Evolutionary conservation across 768 basidiomycete species (phyloP).

Genomic region (Fistulinella prunicolor): DNA sequence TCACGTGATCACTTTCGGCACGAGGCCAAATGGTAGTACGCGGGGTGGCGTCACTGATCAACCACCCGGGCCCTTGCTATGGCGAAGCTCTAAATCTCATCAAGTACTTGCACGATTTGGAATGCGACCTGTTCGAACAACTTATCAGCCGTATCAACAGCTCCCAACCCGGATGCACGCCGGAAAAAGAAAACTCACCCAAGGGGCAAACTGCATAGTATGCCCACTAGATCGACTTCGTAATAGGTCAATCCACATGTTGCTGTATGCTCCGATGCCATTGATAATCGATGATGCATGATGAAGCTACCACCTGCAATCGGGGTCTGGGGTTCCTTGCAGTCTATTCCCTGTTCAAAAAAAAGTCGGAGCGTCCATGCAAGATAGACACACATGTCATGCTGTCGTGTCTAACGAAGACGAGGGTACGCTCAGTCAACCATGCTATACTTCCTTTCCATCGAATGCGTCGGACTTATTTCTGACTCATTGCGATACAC

Average conservation of each 20-base stretch:
- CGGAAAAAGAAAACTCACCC: constrained; percentile 36
- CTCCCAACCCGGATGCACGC: neutral
- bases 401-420: constrained; percentile 14
- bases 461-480: constrained; percentile 41
- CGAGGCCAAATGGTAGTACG: too few relatives aligned
- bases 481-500: constrained; percentile 62
- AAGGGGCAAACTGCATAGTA: constrained; percentile 68
- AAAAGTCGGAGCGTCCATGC: neutral
- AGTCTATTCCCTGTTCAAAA: constrained; percentile 49
- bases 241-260: constrained; percentile 56
- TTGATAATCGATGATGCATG: too few relatives aligned
- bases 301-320: constrained; percentile 64
- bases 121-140: constrained; percentile 52
- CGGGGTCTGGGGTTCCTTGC: constrained; percentile 74
- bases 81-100: constrained; percentile 59
- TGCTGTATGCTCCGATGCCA: constrained; percentile 68
- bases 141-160: neutral
- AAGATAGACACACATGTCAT: constrained; percentile 37
- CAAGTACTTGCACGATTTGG: constrained; percentile 65
- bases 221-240: constrained; percentile 72
- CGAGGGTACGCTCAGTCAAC: neutral
- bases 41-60: too few relatives aligned
- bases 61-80: too few relatives aligned
- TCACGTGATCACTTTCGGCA: too few relatives aligned
- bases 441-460: too few relatives aligned